Base-by-base conservation (phyloP, 148 eudicot species). In the Heliamphora exappendiculata region DNA sequence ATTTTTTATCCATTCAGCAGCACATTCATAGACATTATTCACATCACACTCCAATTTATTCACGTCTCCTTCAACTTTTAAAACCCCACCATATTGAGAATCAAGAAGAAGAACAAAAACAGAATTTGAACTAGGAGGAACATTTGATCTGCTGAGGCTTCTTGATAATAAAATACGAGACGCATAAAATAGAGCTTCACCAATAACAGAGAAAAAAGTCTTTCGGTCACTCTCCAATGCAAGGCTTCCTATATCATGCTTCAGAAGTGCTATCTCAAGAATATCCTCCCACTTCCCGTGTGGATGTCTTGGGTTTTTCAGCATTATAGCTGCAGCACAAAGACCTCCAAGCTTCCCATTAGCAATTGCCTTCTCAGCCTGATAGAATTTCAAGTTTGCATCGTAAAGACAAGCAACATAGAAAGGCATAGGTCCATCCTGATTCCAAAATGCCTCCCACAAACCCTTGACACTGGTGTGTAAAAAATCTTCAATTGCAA, bases 211-310 rank as follows among this genome's bases (percentile, higher is more conserved):
- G 22, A 82, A 70, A 77, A 90, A 86, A 57, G 96, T 86, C 28
- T 84, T 82, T 14, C 72, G 83, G 65, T 87, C 78, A 67, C 85
- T 82, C 75, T 88, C 91, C 67, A 76, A 51, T 12, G 86, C 73
- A 62, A 90, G 87, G 76, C 75, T 82, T 73, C 88, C 90, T 63
- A 92, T 83, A 78, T 87, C 89, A 54, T 90, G 93, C 74, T 88
- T 84, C 79, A 95, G 65, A 62, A 95, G 84, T 75, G 90, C 96
- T 76, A 95, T 75, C 78, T 91, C 91, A 71, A 95, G 83, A 76
- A 92, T 85, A 82, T 95, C 97, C 63, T 91, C 94, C 98, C 98
- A 95, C 84, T 82, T 88, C 74, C 97, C 98, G 62, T 89, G 98
- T 19, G 96, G 94, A 79, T 95, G 93, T 76, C 92, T 88, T 7